Evolutionary conservation across 2,329 filamentous ascomycete genomes (phyloP), one percentile per base, ranked within the genome.

Genomic region (Penicillium corylophilum): DNA sequence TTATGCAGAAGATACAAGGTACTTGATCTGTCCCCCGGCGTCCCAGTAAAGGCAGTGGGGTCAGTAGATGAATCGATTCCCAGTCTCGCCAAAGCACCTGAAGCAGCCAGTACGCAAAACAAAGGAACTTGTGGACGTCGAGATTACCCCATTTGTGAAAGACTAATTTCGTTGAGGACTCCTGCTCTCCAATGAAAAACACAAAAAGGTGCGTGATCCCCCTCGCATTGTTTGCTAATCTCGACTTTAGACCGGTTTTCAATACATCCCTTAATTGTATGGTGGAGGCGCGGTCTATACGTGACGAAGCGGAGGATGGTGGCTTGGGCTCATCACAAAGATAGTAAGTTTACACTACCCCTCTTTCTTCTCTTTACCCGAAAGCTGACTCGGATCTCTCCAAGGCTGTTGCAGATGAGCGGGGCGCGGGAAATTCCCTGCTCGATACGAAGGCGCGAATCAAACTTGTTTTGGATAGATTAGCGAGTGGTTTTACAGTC

Each of bases 251-350:
- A 28, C 26, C 26, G 26, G 26, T 7, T 8, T 28, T 3, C 3
- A 28, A 28, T 28, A 28, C 26, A 28, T 10, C 26, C 26, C 7
- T 9, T 28, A 10, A 31, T 28, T 12, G 13, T 36, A 10, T 38
- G 43, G 43, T 39, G 31, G 38, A 47, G 44, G 44, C 44, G 29
- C 29, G 36, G 44, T 36, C 33, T 36, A 33, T 12, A n/a, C 33
- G 39, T 6, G 33, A 26, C 16, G 12, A 13, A 35, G 23, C 33
- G 49, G 53, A 40, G 35, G 41, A 54, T 44, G 40, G 53, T 55
- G 50, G 53, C 53, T 53, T 22, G 28, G 49, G 22, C 31, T 23
- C 49, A 39, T 42, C 42, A 39, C n/a, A 46, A 50, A 33, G 9
- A 4, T 22, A 29, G 26, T 31, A 39, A 38, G 28, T 22, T 39